Percentiles rank a stretch among this genome's conserved stretches.
Evolutionary conservation across 1,139 yeast species (phyloP).

Genomic region (Schizosaccharomyces versatilis): DNA sequence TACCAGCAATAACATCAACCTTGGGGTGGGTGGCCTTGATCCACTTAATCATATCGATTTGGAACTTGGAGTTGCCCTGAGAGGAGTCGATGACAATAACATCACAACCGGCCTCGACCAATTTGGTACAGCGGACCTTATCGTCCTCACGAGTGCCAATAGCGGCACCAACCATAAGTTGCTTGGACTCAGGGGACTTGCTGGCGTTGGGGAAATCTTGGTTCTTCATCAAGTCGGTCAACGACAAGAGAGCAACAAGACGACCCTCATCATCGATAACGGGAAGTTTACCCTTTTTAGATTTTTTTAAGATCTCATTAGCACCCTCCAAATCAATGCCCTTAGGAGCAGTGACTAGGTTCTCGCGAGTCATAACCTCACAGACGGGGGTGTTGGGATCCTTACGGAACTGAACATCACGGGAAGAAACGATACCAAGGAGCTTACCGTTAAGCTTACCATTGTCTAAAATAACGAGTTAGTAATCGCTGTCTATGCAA

Average conservation of each 20-base stretch:
- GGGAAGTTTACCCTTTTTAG: constrained; percentile 95
- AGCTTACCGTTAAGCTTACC: constrained; percentile 79
- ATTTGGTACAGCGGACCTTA: constrained; percentile 56
- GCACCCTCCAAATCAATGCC: constrained; percentile 66
- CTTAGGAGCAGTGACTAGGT: constrained; percentile 55
- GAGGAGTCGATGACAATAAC: constrained; percentile 90
- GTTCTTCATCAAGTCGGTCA: constrained; percentile 93
- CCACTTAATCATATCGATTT: constrained; percentile 79
- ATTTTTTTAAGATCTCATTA: constrained; percentile 68
- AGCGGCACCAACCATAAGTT: constrained; percentile 95
- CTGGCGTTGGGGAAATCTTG: constrained; percentile 86
- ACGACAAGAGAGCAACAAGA: constrained; percentile 69
- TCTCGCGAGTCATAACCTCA: constrained; percentile 71
- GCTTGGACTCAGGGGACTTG: constrained; percentile 79
- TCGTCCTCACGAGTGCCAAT: constrained; percentile 86
- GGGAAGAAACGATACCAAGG: constrained; percentile 84
- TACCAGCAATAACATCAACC: constrained; percentile 85
- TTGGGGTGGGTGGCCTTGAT: constrained; percentile 61
- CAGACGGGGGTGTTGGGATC: constrained; percentile 38
- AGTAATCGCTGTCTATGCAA: not conserved
- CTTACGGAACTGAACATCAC: constrained; percentile 91
- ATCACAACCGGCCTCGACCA: constrained; percentile 92
- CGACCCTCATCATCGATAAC: constrained; percentile 59
- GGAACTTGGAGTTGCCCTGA: constrained; percentile 92
- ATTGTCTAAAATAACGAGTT: constrained; percentile 34